Evolutionary conservation across 1,284 basidiomycete species (phyloP).

Genomic region (Chalciporus sp.): DNA sequence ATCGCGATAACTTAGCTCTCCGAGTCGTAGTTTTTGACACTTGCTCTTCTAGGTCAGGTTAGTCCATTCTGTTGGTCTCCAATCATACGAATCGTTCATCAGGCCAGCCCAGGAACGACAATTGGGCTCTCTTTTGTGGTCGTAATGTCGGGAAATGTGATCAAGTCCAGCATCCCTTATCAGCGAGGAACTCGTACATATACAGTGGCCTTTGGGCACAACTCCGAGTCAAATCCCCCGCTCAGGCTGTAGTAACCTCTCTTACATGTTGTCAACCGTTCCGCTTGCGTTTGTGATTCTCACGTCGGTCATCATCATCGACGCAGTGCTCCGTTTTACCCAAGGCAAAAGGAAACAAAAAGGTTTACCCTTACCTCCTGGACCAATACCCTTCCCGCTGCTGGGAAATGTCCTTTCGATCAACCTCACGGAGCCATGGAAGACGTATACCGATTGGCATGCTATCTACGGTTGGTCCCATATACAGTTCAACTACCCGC

Average conservation of each 20-base stretch:
- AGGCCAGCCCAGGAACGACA: no score
- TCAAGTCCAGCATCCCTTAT: no score
- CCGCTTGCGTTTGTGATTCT: not conserved
- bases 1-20: no score
- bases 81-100: no score
- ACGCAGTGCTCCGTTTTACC: not conserved
- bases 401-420: constrained; percentile 7
- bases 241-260: not conserved
- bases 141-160: no score
- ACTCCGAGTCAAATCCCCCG: no score
- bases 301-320: not conserved
- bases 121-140: no score
- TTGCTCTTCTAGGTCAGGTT: no score
- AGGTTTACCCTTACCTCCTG: constrained; percentile 3
- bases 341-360: not conserved
- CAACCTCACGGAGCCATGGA: constrained; percentile 2
- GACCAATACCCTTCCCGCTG: constrained; percentile 3
- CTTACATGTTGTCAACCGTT: not conserved
- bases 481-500: not conserved
- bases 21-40: no score
- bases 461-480: not conserved
- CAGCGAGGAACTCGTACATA: no score
- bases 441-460: constrained; percentile 2
- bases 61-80: no score
- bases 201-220: no score